These are phyloP conservation scores for Dothistroma pini DNA, from an alignment of 2,329 filamentous ascomycete genomes.

Conservation along the genomic window DNA sequence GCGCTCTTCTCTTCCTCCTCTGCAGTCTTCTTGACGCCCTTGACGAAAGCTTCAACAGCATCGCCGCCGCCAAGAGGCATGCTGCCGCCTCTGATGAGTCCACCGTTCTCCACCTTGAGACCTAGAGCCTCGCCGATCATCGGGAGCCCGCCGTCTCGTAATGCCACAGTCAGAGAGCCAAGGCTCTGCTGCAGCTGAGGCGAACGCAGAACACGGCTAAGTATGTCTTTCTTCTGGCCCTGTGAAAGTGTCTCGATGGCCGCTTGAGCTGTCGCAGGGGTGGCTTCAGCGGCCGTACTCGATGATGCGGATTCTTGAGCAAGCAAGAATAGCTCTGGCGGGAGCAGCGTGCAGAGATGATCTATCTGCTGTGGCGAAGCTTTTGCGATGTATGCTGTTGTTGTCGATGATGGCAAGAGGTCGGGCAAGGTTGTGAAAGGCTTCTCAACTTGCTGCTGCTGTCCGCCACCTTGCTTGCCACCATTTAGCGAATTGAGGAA, in stretches of 20 bases:
- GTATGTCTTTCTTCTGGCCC: conserved; percentile 72
- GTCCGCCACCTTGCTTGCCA: conserved; percentile 40
- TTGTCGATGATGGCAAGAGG: conserved; percentile 73
- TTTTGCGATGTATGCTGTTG: conserved; percentile 71
- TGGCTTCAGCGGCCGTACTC: conserved; percentile 58
- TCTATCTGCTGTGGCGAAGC: conserved; percentile 64
- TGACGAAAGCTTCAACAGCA: conserved; percentile 85
- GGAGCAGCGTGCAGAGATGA: conserved; percentile 71
- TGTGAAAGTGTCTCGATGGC: conserved; percentile 70
- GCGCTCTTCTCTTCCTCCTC: conserved; percentile 50
- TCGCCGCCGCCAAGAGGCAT: conserved; percentile 85
- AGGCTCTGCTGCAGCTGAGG: conserved; percentile 90
- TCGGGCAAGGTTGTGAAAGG: conserved; percentile 82
- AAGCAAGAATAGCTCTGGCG: conserved; percentile 72
- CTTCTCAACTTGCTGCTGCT: conserved; percentile 52
- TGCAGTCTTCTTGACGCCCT: conserved; percentile 78
- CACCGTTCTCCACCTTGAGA: conserved; percentile 78
- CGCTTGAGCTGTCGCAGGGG: conserved; percentile 60
- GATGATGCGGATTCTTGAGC: conserved; percentile 61
- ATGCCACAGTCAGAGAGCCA: conserved; percentile 76
- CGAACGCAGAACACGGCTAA: conserved; percentile 78
- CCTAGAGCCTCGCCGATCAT: conserved; percentile 83
- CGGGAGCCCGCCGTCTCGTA: conserved; percentile 85
- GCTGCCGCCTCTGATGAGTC: conserved; percentile 70
- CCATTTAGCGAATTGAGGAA: conserved; percentile 79